These are phyloP conservation scores for Ambrosia artemisiifolia DNA, from an alignment of 129 eudicot genomes.

Conservation along the genomic window DNA sequence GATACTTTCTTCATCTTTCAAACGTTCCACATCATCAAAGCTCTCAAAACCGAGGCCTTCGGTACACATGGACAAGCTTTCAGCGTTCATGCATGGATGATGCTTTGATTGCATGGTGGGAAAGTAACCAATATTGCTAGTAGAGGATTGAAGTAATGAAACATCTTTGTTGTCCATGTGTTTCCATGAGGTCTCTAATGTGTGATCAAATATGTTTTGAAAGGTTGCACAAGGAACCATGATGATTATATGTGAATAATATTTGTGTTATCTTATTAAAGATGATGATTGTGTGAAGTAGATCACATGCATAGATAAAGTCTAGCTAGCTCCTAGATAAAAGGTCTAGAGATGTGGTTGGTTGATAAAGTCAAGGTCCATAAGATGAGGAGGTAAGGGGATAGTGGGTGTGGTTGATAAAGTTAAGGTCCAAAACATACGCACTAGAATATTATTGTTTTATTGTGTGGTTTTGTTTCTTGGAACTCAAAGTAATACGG, in stretches of 20 bases:
- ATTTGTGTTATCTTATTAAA: constrained; percentile 1
- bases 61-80: constrained; percentile 45
- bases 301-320: not conserved
- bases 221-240: constrained; percentile 68
- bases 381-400: not conserved
- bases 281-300: constrained; percentile 25
- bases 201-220: constrained; percentile 49
- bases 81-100: constrained; percentile 42
- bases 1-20: not conserved
- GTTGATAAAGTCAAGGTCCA: not conserved
- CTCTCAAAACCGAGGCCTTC: constrained; percentile 84
- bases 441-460: not conserved
- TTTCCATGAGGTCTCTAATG: constrained; percentile 43
- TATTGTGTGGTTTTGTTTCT: not conserved
- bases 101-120: constrained; percentile 21
- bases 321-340: not conserved
- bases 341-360: not conserved
- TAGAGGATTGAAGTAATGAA: not conserved
- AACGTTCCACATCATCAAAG: constrained; percentile 46
- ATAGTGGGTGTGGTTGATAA: not conserved
- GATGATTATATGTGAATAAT: not conserved
- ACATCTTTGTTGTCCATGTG: not conserved
- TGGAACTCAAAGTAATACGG: not conserved
- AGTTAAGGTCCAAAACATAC: not conserved
- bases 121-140: not conserved